These are phyloP conservation scores for Roridomyces roridus DNA, from an alignment of 768 basidiomycete genomes.

Conservation along the genomic window DNA sequence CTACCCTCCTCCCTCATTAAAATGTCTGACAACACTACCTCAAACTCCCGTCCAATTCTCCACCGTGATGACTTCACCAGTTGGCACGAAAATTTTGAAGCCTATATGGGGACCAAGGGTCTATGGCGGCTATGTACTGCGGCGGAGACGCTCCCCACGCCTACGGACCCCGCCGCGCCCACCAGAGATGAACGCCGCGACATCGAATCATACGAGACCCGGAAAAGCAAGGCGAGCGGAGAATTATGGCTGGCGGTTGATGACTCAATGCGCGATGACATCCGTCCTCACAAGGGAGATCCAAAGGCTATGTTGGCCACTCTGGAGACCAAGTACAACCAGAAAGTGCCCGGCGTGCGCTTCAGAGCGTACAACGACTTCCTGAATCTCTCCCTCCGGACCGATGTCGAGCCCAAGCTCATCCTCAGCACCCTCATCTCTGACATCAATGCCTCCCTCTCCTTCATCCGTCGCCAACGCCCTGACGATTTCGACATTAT, in stretches of 20 bases:
- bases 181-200: slow-evolving; percentile 3
- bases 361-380: too few relatives aligned
- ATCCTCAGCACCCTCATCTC: not conserved
- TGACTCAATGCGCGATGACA: slow-evolving; percentile 5
- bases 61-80: not conserved
- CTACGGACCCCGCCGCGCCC: not conserved
- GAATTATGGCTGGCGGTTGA: slow-evolving; percentile 2
- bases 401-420: not conserved
- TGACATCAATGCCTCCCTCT: not conserved
- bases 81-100: slow-evolving; percentile 5
- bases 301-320: not conserved
- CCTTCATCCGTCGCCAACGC: too few relatives aligned
- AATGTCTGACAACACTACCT: not conserved
- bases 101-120: slow-evolving; percentile 1
- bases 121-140: not conserved
- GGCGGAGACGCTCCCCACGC: not conserved
- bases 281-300: not conserved
- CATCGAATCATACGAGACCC: not conserved
- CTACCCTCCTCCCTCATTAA: not conserved
- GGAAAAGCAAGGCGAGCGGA: slow-evolving; percentile 1
- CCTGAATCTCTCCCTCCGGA: not conserved
- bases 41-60: not conserved
- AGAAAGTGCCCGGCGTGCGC: too few relatives aligned
- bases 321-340: not conserved
- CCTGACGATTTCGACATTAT: not conserved